A percentile compares a stretch with the other conserved stretches of the same genome.
phyloP scores from a whole-genome alignment of 169 alveolate species.

The Cystoisospora suis region DNA sequence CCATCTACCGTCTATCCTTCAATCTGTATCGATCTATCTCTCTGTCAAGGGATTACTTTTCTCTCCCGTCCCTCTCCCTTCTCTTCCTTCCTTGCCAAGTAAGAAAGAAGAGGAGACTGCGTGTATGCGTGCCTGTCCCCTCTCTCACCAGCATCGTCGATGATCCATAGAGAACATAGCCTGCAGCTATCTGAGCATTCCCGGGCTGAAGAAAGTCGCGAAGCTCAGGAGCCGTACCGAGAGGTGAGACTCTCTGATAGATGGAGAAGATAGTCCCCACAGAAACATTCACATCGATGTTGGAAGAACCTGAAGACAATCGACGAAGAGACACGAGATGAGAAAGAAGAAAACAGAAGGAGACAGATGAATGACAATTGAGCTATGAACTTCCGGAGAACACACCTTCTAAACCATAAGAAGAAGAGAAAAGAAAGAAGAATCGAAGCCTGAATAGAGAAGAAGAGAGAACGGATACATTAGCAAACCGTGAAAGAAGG shows the following conservation, averaged over 20 bases:
- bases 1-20: no score
- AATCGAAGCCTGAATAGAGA: no score
- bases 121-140: no score
- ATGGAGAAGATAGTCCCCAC: conserved; percentile 86
- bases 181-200: conserved; percentile 70
- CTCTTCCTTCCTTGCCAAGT: no score
- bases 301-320: conserved; percentile 68
- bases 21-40: no score
- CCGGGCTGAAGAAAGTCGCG: conserved; percentile 77
- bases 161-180: conserved; percentile 78
- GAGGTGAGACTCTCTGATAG: conserved; percentile 68
- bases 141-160: conserved; percentile 71
- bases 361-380: not conserved
- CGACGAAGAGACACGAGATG: not conserved
- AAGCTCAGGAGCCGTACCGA: conserved; percentile 55
- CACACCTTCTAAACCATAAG: not conserved
- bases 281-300: conserved; percentile 83
- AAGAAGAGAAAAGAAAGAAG: not conserved
- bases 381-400: not conserved
- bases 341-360: not conserved
- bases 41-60: no score
- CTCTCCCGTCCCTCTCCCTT: no score
- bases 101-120: no score
- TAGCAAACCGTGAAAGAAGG: no score
- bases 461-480: no score